Conservation (phyloP, 805 yeast species). For the Candida mattraensis region DNA sequence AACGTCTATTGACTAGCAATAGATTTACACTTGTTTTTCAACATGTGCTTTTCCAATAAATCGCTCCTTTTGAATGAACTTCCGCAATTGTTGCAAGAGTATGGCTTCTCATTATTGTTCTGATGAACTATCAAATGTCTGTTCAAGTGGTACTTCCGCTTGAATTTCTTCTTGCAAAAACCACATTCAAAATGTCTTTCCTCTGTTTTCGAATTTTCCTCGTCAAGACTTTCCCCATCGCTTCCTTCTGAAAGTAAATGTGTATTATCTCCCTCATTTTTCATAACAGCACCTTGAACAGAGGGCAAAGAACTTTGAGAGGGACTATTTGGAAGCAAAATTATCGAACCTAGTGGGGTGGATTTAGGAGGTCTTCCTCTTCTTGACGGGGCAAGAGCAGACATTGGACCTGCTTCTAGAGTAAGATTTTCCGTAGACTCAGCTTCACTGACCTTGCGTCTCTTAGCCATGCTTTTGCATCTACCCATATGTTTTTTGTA, state of each 20-base stretch:
- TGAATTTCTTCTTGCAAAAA: constrained; percentile 18
- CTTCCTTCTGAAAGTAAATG: constrained; percentile 4
- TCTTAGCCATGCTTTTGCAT: constrained; percentile 16
- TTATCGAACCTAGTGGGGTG: background rate
- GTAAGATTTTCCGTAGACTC: too few species aligned
- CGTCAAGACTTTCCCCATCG: constrained; percentile 1
- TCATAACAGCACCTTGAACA: background rate
- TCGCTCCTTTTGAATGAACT: constrained; percentile 21
- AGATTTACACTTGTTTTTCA: constrained; percentile 14
- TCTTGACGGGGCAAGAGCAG: background rate
- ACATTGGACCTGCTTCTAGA: background rate
- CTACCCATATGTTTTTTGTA: constrained; percentile 23
- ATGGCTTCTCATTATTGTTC: constrained; percentile 19
- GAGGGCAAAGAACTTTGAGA: constrained; percentile 4
- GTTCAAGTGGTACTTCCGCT: constrained; percentile 23
- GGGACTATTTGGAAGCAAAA: constrained; percentile 3
- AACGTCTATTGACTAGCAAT: background rate
- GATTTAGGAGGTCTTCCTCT: constrained; percentile 10
- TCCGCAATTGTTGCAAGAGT: constrained; percentile 17
- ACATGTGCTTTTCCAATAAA: constrained; percentile 19
- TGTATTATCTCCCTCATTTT: background rate
- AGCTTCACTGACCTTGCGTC: too few species aligned
- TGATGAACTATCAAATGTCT: constrained; percentile 21
- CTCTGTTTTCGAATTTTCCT: constrained; percentile 1
- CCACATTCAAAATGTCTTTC: constrained; percentile 17